Evolutionary conservation across 2,329 filamentous ascomycete species (phyloP).

Genomic region (Arthrinium puccinioides): DNA sequence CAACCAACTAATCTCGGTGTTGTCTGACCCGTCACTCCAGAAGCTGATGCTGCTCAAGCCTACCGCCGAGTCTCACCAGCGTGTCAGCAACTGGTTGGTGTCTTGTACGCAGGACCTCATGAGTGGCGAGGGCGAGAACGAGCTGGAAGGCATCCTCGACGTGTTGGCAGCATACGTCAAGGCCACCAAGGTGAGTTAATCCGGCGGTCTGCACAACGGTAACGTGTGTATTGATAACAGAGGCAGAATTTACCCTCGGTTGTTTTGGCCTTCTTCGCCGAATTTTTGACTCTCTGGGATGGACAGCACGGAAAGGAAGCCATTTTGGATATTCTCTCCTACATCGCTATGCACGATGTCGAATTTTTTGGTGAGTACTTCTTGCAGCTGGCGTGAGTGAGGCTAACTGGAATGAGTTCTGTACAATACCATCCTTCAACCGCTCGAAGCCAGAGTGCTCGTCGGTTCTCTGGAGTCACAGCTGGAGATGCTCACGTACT

Average conservation of each 20-base stretch:
- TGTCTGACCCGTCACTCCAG: slow-evolving; percentile 70
- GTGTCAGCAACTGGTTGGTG: slow-evolving; percentile 53
- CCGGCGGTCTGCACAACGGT: not conserved
- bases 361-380: slow-evolving; percentile 48
- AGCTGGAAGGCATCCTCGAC: slow-evolving; percentile 47
- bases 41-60: slow-evolving; percentile 65
- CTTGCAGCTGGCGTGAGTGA: too few relatives aligned
- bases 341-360: slow-evolving; percentile 37
- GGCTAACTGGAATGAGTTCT: too few relatives aligned
- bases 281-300: slow-evolving; percentile 55
- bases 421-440: slow-evolving; percentile 37
- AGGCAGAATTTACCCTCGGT: slow-evolving; percentile 38
- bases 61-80: slow-evolving; percentile 38
- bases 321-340: slow-evolving; percentile 52
- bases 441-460: slow-evolving; percentile 44
- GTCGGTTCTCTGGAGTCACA: slow-evolving; percentile 45
- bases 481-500: slow-evolving; percentile 56
- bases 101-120: slow-evolving; percentile 49
- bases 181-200: slow-evolving; percentile 43
- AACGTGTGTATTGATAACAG: too few relatives aligned
- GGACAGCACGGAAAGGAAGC: slow-evolving; percentile 44
- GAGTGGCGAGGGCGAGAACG: slow-evolving; percentile 40
- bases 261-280: slow-evolving; percentile 40
- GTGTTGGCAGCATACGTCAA: slow-evolving; percentile 48
- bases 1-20: slow-evolving; percentile 70